These are phyloP conservation scores for Penicillium samsonianum DNA, from an alignment of 495 filamentous ascomycete species.

Conservation along the genomic window DNA sequence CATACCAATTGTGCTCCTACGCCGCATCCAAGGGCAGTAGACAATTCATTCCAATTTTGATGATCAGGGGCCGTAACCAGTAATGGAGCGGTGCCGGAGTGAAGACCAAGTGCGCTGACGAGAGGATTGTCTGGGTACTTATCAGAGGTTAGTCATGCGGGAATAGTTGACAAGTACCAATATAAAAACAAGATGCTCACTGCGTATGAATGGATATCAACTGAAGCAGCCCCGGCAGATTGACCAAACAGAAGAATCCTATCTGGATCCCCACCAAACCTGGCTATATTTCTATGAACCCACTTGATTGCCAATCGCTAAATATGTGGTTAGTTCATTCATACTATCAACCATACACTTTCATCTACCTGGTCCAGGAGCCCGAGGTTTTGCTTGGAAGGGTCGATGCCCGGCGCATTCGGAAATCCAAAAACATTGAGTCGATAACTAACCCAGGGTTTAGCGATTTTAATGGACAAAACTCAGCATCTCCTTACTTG, in stretches of 20 bases:
- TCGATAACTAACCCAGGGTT: conserved; percentile 27
- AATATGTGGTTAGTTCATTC: background rate
- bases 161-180: background rate
- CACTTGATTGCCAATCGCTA: conserved; percentile 42
- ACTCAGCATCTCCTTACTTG: conserved; percentile 14
- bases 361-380: conserved; percentile 34
- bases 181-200: background rate
- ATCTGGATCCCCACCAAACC: conserved; percentile 41
- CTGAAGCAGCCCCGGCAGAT: conserved; percentile 34
- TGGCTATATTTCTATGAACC: conserved; percentile 34
- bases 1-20: conserved; percentile 9
- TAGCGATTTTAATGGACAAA: background rate
- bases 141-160: background rate
- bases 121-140: conserved; percentile 36
- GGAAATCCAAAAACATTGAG: conserved; percentile 43
- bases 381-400: conserved; percentile 31
- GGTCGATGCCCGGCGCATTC: conserved; percentile 25
- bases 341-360: background rate
- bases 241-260: conserved; percentile 40
- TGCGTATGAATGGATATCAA: conserved; percentile 34
- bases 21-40: conserved; percentile 5
- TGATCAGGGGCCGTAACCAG: background rate
- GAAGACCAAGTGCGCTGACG: conserved; percentile 44
- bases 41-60: conserved; percentile 7
- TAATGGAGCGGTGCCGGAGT: conserved; percentile 43